Base-by-base conservation (phyloP, 352 stramenopile genomes). In the Globisporangium recalcitrans region DNA sequence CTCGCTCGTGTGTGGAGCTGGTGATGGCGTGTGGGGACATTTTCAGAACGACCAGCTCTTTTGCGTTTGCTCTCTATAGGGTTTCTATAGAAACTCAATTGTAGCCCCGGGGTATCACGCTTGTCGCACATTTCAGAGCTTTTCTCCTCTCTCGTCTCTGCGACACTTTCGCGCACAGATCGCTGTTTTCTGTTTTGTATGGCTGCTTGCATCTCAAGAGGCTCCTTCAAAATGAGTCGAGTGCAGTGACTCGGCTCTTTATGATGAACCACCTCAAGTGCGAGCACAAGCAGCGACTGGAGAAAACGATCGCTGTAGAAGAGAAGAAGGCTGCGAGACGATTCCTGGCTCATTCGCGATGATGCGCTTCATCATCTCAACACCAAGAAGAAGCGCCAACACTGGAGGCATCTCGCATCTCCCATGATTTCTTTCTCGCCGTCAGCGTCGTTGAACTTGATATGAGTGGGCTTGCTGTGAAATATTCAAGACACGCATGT, bases 81-180 rank as follows among this genome's bases (percentile, higher is more conserved):
- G 13, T 60, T 60, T 47, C 54, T 52, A 60, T 60, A 47, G 53
- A 49, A 59, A 51, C 3, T 21, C 22, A 49, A 49, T 59, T 59
- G 34, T 59, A 11, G n/a, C 34, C 53, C 53, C 21, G 53, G 34
- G n/a, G 29, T 16, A 24, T 11, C 31, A 59, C 34, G 46, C 14
- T 46, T 59, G 53, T 59, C 53, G 53, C 53, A 59, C 40, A 31
- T 38, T 19, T 29, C 31, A 9, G 36, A 47, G 34, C 19, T 34
- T 27, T 38, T 58, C 16, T 58, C 46, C 14, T 36, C 27, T 7
- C 14, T 29, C 24, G 4, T 14, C 11, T 32, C 7, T 34, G 54
- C 38, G 54, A 60, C 54, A 60, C 49, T 56, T 56, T 56, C 27
- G 26, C 11, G 22, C 16, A 26, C 26, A 19, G 21, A 54, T 13